Evolutionary conservation across 352 stramenopile genomes (phyloP).

Genomic region (Phytophthora chlamydospora): DNA sequence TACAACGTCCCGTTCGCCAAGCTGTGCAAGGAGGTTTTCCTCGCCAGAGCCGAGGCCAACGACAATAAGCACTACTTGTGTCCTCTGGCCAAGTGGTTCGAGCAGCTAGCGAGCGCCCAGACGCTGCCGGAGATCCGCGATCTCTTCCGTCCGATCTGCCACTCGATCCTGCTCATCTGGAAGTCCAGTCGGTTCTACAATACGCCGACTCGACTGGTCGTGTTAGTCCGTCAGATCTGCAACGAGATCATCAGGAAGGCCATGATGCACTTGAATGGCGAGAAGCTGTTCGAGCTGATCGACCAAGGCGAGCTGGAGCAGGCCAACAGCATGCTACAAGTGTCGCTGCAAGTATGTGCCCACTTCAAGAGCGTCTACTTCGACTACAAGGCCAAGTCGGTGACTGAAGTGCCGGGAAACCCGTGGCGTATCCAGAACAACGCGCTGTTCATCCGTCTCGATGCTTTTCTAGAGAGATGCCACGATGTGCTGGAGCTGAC

Average conservation of each 20-base stretch:
- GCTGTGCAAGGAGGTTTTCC: conserved; percentile 92
- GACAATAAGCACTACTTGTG: conserved; percentile 89
- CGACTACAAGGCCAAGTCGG: conserved; percentile 91
- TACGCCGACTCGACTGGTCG: conserved; percentile 84
- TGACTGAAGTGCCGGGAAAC: conserved; percentile 81
- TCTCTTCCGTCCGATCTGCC: conserved; percentile 88
- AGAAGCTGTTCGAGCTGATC: conserved; percentile 82
- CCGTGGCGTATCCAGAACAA: conserved; percentile 93
- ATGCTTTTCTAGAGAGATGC: conserved; percentile 92
- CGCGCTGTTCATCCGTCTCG: conserved; percentile 89
- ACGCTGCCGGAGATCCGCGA: conserved; percentile 64
- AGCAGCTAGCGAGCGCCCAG: conserved; percentile 38
- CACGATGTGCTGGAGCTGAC: conserved; percentile 92
- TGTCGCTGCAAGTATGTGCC: conserved; percentile 82
- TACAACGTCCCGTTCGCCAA: conserved; percentile 94
- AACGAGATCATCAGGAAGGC: conserved; percentile 90
- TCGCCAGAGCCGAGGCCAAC: conserved; percentile 86
- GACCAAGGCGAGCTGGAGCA: conserved; percentile 75
- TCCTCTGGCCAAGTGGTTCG: conserved; percentile 73
- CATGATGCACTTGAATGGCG: conserved; percentile 72
- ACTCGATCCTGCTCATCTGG: conserved; percentile 91
- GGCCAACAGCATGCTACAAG: conserved; percentile 73
- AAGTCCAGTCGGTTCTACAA: conserved; percentile 93
- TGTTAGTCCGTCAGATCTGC: conserved; percentile 89
- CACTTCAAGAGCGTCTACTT: conserved; percentile 94